Evolutionary conservation across 2,329 filamentous ascomycete genomes (phyloP), one percentile per base, ranked within the genome.

Genomic region (Penicillium sp.): DNA sequence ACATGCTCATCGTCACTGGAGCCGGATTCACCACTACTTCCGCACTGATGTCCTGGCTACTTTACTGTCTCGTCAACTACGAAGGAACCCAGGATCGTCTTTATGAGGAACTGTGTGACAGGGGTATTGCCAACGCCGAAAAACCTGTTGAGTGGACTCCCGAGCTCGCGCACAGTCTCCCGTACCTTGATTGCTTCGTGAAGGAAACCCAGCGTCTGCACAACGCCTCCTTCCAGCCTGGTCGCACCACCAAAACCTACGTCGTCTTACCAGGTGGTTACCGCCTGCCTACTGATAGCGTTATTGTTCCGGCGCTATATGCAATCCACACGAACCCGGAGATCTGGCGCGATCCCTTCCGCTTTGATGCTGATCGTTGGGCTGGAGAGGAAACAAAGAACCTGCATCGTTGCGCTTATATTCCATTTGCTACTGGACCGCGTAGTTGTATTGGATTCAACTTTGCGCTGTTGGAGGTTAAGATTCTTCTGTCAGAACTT

Each of bases 391-490:
- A 75, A 12, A 82, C 83, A 52, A 83, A 82, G 72, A 77, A 76
- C 59, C 67, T 77, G 2, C 81, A 80, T 44, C 76, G 77, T 27
- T 78, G 76, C 1, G 73, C 80, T 0, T 87, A 86, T 61, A 73
- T 82, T 3, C 85, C 85, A 0, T 88, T 87, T 58, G 84, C 80
- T 0, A 73, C 78, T 0, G 85, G 85, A 0, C 79, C 75, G 0
- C 74, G 85, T 1, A 80, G 79, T 72, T 87, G 85, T 57, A 82
- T 87, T 53, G 85, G 84, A 0, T 86, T 85, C 77, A 87, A 85
- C 69, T 85, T 87, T 67, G 85, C 84, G 0, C 71, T 87, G 6
- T 78, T 81, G 55, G 83, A 87, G 68, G 75, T 85, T 55, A 86
- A 86, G 73, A 75, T 85, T 15, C 68, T 73, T 31, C 31, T 87